A percentile compares a stretch with the other conserved stretches of the same genome.
Evolutionary conservation across 2,329 filamentous ascomycete species (phyloP).

Genomic region (Neonectria neomacrospora): DNA sequence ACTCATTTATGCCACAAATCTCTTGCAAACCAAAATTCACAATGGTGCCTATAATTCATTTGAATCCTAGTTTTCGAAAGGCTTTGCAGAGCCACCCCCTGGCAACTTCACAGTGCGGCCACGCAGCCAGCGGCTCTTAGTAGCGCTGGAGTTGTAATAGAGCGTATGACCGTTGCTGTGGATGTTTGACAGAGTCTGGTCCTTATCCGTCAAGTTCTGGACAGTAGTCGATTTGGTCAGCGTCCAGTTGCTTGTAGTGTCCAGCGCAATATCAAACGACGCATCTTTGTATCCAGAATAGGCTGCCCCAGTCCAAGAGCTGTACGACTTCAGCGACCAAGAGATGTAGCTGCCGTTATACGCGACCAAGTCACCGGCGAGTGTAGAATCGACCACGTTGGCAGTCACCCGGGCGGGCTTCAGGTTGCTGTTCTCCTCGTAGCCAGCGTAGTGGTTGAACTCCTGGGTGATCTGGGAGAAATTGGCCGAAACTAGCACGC

Average conservation of each 20-base stretch:
- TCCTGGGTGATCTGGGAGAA: slow-evolving; percentile 23
- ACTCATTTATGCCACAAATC: not conserved
- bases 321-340: slow-evolving; percentile 16
- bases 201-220: slow-evolving; percentile 20
- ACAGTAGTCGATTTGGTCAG: slow-evolving; percentile 18
- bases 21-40: too few species aligned
- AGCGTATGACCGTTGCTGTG: slow-evolving; percentile 18
- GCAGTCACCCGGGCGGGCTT: slow-evolving; percentile 17
- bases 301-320: slow-evolving; percentile 14
- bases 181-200: slow-evolving; percentile 22
- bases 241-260: slow-evolving; percentile 19
- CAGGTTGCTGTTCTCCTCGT: slow-evolving; percentile 20
- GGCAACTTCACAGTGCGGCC: slow-evolving; percentile 11
- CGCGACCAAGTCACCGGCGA: slow-evolving; percentile 17
- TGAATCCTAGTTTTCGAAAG: slow-evolving; percentile 13
- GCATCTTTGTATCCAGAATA: slow-evolving; percentile 21
- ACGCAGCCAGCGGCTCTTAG: slow-evolving; percentile 23
- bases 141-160: slow-evolving; percentile 22
- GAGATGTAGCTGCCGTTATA: slow-evolving; percentile 26
- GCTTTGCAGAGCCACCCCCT: slow-evolving; percentile 21
- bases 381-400: slow-evolving; percentile 13
- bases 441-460: slow-evolving; percentile 22
- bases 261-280: slow-evolving; percentile 15
- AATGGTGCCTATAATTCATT: too few species aligned
- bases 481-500: slow-evolving; percentile 20